A percentile compares a stretch with the other conserved stretches of the same genome.
phyloP scores from a whole-genome alignment of 495 filamentous ascomycete species.

The Talaromyces borbonicus region DNA sequence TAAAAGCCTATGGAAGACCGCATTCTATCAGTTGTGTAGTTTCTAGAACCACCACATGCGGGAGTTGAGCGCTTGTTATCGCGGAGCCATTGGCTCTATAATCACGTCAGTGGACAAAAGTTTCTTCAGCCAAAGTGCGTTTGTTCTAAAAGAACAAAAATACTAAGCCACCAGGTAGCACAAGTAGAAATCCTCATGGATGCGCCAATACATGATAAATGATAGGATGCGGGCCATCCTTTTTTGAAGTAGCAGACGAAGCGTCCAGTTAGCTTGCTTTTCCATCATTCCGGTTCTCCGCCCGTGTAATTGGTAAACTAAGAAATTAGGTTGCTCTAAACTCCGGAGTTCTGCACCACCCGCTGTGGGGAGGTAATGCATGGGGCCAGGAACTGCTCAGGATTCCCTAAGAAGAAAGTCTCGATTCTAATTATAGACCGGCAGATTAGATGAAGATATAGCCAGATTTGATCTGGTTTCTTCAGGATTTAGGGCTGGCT shows the following conservation, averaged over 20 bases:
- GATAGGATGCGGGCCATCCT: too few relatives aligned
- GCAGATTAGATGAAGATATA: too few relatives aligned
- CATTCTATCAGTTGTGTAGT: background rate
- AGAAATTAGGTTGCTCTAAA: constrained; percentile 1
- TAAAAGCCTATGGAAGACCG: too few relatives aligned
- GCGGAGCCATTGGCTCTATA: background rate
- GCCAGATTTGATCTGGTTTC: too few relatives aligned
- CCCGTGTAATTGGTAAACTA: background rate
- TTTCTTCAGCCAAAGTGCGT: background rate
- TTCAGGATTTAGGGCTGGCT: too few relatives aligned
- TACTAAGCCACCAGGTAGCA: too few relatives aligned
- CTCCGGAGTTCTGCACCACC: background rate
- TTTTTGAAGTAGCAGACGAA: too few relatives aligned
- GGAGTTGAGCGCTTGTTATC: background rate
- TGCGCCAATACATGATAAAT: too few relatives aligned
- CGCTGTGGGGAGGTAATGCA: background rate
- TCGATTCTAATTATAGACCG: constrained; percentile 1
- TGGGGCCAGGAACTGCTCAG: background rate
- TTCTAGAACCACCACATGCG: background rate
- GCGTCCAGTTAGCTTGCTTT: too few relatives aligned
- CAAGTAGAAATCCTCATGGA: too few relatives aligned
- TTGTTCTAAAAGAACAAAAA: too few relatives aligned
- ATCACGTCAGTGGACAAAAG: background rate
- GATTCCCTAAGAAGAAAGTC: too few relatives aligned
- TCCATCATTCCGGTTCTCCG: background rate